Evolutionary conservation across 192 early-diverging fungal species (phyloP).

Genomic region (Gamsiella multidivaricata): DNA sequence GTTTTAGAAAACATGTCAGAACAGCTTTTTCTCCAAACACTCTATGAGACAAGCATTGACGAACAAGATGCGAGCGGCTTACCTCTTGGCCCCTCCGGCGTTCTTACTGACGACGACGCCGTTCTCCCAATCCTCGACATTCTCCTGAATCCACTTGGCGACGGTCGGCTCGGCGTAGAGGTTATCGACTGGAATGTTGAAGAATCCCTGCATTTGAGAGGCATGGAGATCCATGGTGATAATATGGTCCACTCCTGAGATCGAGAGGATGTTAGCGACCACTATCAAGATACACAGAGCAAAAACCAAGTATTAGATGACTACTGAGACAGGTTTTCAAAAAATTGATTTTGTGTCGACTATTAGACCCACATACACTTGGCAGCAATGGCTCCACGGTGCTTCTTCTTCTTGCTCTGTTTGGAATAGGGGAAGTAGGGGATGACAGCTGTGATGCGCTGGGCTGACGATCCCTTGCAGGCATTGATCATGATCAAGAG

Average conservation of each 20-base stretch:
- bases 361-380: slow-evolving; percentile 68
- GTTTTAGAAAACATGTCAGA: not conserved
- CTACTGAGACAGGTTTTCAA: not conserved
- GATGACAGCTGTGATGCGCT: slow-evolving; percentile 92
- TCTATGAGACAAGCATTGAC: not conserved
- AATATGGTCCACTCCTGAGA: slow-evolving; percentile 96
- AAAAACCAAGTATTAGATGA: not conserved
- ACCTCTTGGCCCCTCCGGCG: slow-evolving; percentile 96
- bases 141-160: slow-evolving; percentile 85
- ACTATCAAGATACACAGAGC: slow-evolving; percentile 59
- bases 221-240: slow-evolving; percentile 99
- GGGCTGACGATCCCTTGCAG: slow-evolving; percentile 90
- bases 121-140: slow-evolving; percentile 74
- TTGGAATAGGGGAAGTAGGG: slow-evolving; percentile 98
- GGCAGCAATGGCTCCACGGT: slow-evolving; percentile 93
- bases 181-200: slow-evolving; percentile 94
- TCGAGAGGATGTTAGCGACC: slow-evolving; percentile 93
- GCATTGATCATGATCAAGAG: slow-evolving; percentile 98
- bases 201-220: slow-evolving; percentile 96
- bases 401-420: slow-evolving; percentile 99
- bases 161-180: slow-evolving; percentile 92
- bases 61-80: not conserved
- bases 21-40: not conserved
- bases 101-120: slow-evolving; percentile 94
- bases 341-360: not conserved